A percentile compares a stretch with the other conserved stretches of the same genome.
These are phyloP conservation scores for Phytophthora hybrid DNA, from an alignment of 352 stramenopile genomes.

Conservation along the genomic window DNA sequence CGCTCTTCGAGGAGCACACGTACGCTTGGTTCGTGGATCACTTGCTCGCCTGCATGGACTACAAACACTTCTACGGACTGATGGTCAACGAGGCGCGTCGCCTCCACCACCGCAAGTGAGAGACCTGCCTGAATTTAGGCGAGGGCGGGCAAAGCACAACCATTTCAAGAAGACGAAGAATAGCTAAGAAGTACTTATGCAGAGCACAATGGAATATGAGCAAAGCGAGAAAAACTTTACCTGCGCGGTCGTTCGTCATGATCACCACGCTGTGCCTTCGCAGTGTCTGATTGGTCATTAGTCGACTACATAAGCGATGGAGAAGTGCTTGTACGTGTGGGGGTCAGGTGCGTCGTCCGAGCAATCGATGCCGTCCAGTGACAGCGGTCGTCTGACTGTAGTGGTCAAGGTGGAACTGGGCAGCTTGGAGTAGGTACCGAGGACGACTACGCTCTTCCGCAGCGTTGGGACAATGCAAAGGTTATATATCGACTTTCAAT, in stretches of 20 bases:
- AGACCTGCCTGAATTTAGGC: not conserved
- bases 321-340: slow-evolving; percentile 58
- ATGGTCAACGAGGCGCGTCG: slow-evolving; percentile 83
- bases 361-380: not conserved
- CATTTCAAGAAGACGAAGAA: not conserved
- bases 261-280: not conserved
- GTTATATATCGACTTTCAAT: slow-evolving; percentile 9
- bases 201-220: slow-evolving; percentile 17
- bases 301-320: slow-evolving; percentile 20
- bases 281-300: slow-evolving; percentile 37
- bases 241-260: not conserved
- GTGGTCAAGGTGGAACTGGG: slow-evolving; percentile 61
- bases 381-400: not conserved
- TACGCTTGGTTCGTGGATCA: slow-evolving; percentile 84
- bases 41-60: slow-evolving; percentile 83
- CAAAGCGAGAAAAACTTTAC: slow-evolving; percentile 5
- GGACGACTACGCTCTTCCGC: slow-evolving; percentile 66
- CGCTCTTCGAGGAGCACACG: slow-evolving; percentile 74
- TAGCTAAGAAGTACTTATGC: no score
- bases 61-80: slow-evolving; percentile 83
- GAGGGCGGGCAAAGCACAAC: not conserved
- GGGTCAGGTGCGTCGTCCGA: slow-evolving; percentile 54
- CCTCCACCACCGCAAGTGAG: slow-evolving; percentile 67
- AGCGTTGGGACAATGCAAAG: slow-evolving; percentile 39
- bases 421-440: slow-evolving; percentile 69